Percentiles rank a stretch among this genome's conserved stretches.
Evolutionary conservation across 2,329 filamentous ascomycete species (phyloP).

Genomic region (Curvularia sp.): DNA sequence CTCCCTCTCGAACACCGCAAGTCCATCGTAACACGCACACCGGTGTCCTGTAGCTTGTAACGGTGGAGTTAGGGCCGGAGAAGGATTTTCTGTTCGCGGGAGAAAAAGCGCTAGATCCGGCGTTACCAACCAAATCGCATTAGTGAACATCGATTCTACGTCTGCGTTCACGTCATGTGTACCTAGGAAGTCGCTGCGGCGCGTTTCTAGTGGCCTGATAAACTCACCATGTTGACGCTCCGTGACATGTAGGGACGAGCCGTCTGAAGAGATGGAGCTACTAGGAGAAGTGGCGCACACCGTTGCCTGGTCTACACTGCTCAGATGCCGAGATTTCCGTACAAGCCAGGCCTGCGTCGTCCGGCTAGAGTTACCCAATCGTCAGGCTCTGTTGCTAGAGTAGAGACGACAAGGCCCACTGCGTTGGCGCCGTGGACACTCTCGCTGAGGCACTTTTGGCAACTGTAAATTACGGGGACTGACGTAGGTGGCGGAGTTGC

Average conservation of each 20-base stretch:
- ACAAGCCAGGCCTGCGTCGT: slow-evolving; percentile 5
- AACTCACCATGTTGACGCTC: neutral
- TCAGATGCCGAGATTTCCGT: neutral
- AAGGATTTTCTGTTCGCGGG: neutral
- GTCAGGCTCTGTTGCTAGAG: neutral
- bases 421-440: neutral
- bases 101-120: slow-evolving; percentile 5
- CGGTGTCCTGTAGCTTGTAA: neutral
- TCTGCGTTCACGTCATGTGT: slow-evolving; percentile 4
- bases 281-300: neutral
- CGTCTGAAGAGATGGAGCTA: neutral
- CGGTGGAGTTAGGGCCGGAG: neutral
- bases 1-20: neutral
- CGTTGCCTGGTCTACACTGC: neutral
- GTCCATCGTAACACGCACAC: neutral
- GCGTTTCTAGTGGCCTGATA: slow-evolving; percentile 3
- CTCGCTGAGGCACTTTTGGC: neutral
- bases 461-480: neutral
- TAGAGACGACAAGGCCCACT: neutral
- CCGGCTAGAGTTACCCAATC: neutral
- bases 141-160: slow-evolving; percentile 1
- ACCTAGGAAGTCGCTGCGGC: slow-evolving; percentile 9
- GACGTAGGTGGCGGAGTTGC: neutral
- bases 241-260: neutral
- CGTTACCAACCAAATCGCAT: slow-evolving; percentile 8